Base-by-base conservation (phyloP, 2,329 filamentous ascomycete genomes). In the Lojkania enalia region DNA sequence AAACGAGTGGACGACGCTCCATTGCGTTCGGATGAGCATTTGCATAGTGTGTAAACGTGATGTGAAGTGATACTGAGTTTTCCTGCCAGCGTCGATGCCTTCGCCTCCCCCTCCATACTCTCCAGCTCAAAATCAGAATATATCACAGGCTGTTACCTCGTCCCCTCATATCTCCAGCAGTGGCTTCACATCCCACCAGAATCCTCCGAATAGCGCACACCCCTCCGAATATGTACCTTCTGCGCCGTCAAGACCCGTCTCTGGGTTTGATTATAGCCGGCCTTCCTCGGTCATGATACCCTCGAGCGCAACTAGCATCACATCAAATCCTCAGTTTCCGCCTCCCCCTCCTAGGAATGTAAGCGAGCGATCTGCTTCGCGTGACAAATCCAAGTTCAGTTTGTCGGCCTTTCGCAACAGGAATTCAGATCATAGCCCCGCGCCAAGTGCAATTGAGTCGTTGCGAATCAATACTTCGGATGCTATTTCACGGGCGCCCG, bases 31-130 rank as follows among this genome's bases (percentile, higher is more conserved):
- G 6, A 18, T 35, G 14, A 31, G 25, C 25, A 27, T 27, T 18
- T 23, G 31, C 11, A 18, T 35, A 15, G 25, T 41, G 16, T 19
- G 31, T 44, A 27, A 32, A 41, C 31, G 44, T 52, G 47, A 50
- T 51, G 38, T 33, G 37, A 38, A 9, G 20, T 21, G 16, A 37
- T 49, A 37, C 58, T 60, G 50, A 63, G 27, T 29, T 5, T 30
- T 36, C 6, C 12, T 27, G 16, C 40, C 21, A 76, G 74, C 71
- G 42, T 65, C 71, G 23, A 74, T 77, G 73, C 74, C 74, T 30
- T 76, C 74, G 36, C 75, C 75, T 25, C 74, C 75, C 29, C 75
- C 75, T 14, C 74, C 75, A 15, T 77, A 77, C 54, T 74, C 73
- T 32, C 73, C 75, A 13, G 70, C 64, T n/a, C 71, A 70, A 40